Conservation (phyloP, 352 stramenopile species). For the Vaucheria bursata region DNA sequence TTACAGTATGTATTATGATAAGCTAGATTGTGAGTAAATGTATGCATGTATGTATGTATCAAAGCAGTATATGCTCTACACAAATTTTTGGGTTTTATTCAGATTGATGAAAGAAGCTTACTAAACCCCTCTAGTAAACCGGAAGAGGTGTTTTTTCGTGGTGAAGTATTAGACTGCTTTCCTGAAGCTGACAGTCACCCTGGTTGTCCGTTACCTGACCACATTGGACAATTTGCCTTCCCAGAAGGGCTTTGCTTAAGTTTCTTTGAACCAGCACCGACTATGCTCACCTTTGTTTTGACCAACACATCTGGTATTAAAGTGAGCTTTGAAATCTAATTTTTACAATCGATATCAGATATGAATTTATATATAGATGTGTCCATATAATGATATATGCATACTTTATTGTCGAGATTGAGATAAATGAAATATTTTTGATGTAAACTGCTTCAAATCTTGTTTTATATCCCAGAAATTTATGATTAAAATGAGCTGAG, state of each 20-base stretch:
- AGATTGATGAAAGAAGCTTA: background rate
- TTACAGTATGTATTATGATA: background rate
- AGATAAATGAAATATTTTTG: too few relatives aligned
- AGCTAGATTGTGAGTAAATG: background rate
- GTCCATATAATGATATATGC: too few relatives aligned
- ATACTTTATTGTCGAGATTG: too few relatives aligned
- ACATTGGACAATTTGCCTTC: slow-evolving; percentile 37
- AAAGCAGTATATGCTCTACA: background rate
- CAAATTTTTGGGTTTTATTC: too few relatives aligned
- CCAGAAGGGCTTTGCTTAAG: slow-evolving; percentile 29
- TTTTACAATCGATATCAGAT: too few relatives aligned
- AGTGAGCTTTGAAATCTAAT: background rate
- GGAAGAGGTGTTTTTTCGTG: slow-evolving; percentile 24
- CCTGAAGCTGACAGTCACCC: slow-evolving; percentile 30
- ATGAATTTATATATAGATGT: too few relatives aligned
- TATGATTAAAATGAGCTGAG: too few relatives aligned
- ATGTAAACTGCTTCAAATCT: too few relatives aligned
- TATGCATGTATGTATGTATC: background rate
- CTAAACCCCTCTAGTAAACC: slow-evolving; percentile 11
- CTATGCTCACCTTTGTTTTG: slow-evolving; percentile 32
- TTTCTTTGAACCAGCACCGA: slow-evolving; percentile 12
- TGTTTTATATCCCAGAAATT: too few relatives aligned
- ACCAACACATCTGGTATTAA: slow-evolving; percentile 36
- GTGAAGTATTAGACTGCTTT: slow-evolving; percentile 43
- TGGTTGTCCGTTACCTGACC: slow-evolving; percentile 39